These are phyloP conservation scores for Mycosphaerella arachidis DNA, from an alignment of 2,329 filamentous ascomycete species.

Conservation along the genomic window DNA sequence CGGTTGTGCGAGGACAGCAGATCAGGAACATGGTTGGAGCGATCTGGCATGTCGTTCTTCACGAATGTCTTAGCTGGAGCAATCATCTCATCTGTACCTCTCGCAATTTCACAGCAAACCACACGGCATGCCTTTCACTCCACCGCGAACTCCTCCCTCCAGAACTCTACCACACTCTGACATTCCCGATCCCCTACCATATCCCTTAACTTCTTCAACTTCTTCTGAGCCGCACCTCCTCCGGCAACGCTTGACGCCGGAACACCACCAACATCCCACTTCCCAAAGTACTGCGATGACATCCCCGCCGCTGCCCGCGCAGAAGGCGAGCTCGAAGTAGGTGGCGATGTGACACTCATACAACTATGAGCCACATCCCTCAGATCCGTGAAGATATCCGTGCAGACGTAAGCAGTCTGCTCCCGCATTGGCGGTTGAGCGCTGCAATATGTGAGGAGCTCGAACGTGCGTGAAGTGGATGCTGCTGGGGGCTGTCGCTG, in stretches of 20 bases:
- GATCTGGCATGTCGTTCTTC: neutral
- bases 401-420: slow-evolving; percentile 22
- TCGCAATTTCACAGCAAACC: neutral
- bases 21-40: neutral
- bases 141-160: slow-evolving; percentile 31
- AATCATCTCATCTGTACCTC: neutral
- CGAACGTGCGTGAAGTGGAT: slow-evolving; percentile 5
- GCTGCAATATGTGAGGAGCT: slow-evolving; percentile 27
- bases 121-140: slow-evolving; percentile 17
- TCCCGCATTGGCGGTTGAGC: slow-evolving; percentile 21
- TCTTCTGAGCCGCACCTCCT: slow-evolving; percentile 17
- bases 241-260: slow-evolving; percentile 14
- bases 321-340: slow-evolving; percentile 14
- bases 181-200: slow-evolving; percentile 33
- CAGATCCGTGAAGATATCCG: slow-evolving; percentile 27
- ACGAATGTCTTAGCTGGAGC: too few relatives aligned
- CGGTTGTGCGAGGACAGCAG: neutral
- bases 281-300: neutral
- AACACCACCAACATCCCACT: neutral
- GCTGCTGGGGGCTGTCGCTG: neutral
- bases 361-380: slow-evolving; percentile 20
- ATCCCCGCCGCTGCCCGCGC: neutral
- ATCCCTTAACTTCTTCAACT: slow-evolving; percentile 26
- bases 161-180: slow-evolving; percentile 36
- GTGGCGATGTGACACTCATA: neutral